Percentiles rank a stretch among this genome's conserved stretches.
These are phyloP conservation scores for Backusella australiensis DNA, from an alignment of 192 early-diverging fungal species.

Conservation along the genomic window DNA sequence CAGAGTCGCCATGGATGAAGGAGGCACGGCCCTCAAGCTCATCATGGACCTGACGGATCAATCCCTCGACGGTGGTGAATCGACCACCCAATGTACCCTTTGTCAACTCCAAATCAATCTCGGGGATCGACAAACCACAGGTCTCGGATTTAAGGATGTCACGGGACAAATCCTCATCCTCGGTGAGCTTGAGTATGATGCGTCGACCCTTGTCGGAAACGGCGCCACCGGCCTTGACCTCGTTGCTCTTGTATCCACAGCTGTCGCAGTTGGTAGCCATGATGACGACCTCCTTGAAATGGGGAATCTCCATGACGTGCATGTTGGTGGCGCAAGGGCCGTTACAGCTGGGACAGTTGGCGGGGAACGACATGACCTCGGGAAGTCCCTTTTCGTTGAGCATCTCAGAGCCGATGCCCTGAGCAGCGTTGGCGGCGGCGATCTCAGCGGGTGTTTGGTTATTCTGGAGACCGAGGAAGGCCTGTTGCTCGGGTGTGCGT, in stretches of 20 bases:
- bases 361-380: constrained; percentile 79
- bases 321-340: constrained; percentile 77
- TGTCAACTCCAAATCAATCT: constrained; percentile 83
- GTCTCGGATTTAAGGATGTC: constrained; percentile 96
- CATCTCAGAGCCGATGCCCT: constrained; percentile 26
- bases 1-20: constrained; percentile 75
- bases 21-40: constrained; percentile 69
- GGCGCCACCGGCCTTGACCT: constrained; percentile 93
- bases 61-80: constrained; percentile 95
- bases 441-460: constrained; percentile 48
- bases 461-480: constrained; percentile 66
- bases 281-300: constrained; percentile 95
- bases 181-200: constrained; percentile 81
- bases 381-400: constrained; percentile 30
- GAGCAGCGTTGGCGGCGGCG: constrained; percentile 13
- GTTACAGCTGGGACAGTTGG: constrained; percentile 84
- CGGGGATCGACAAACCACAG: constrained; percentile 86
- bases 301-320: constrained; percentile 90
- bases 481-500: constrained; percentile 78
- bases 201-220: constrained; percentile 74
- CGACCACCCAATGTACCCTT: constrained; percentile 90
- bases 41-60: constrained; percentile 84
- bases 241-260: constrained; percentile 95
- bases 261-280: constrained; percentile 90
- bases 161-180: constrained; percentile 83